phyloP scores from a whole-genome alignment of 176 grass and related monocot genomes.

The Phoenix roebelenii region DNA sequence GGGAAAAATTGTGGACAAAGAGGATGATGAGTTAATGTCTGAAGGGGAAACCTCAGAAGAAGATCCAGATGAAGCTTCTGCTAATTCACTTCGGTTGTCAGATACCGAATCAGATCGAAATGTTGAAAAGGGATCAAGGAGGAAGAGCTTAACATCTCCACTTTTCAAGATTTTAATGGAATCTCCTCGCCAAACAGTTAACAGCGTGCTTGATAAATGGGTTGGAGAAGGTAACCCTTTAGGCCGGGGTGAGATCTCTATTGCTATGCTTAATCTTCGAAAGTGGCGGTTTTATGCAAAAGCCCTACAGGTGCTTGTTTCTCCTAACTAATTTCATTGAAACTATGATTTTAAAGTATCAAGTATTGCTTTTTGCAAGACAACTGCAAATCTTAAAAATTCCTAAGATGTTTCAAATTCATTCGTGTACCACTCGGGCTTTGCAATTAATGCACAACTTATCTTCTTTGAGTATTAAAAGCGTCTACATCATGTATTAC shows the following conservation, averaged over 20 bases:
- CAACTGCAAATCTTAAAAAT: too few species aligned
- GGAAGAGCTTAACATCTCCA: not conserved
- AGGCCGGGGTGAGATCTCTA: constrained; percentile 30
- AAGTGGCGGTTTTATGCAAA: constrained; percentile 34
- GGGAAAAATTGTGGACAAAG: constrained; percentile 1
- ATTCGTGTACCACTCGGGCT: too few species aligned
- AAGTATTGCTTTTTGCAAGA: too few species aligned
- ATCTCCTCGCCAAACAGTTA: not conserved
- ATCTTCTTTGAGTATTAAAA: too few species aligned
- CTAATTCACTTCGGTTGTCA: constrained; percentile 22
- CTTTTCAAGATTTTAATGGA: constrained; percentile 9
- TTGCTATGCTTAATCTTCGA: constrained; percentile 33
- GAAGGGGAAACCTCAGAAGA: constrained; percentile 28
- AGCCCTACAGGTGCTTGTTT: constrained; percentile 62
- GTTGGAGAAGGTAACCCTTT: constrained; percentile 43
- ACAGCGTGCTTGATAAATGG: constrained; percentile 25
- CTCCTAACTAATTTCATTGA: not conserved
- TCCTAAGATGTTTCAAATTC: too few species aligned
- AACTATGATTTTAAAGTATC: too few species aligned
- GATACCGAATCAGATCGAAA: constrained; percentile 29
- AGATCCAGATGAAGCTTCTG: constrained; percentile 36
- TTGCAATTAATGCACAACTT: too few species aligned
- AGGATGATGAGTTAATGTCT: constrained; percentile 19
- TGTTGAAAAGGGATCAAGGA: constrained; percentile 14
- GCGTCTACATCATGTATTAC: too few species aligned